These are phyloP conservation scores for Botrytis porri DNA, from an alignment of 2,329 filamentous ascomycete species.

Conservation along the genomic window DNA sequence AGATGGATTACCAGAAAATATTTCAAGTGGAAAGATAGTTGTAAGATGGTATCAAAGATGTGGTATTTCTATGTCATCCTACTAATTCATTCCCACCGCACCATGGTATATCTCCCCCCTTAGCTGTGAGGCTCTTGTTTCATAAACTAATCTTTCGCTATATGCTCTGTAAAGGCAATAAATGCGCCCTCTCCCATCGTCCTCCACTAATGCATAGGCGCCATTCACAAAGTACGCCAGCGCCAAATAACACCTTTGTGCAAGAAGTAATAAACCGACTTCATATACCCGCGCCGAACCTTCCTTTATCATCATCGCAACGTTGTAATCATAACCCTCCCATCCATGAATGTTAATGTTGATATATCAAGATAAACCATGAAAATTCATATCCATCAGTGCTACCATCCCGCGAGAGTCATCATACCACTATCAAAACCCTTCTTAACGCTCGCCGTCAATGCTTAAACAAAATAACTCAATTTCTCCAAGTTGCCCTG, in stretches of 20 bases:
- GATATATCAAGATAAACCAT: slow-evolving; percentile 23
- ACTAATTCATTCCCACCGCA: slow-evolving; percentile 10
- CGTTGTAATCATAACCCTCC: slow-evolving; percentile 34
- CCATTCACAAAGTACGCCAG: slow-evolving; percentile 23
- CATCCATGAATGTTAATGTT: slow-evolving; percentile 25
- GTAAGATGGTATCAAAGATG: slow-evolving; percentile 16
- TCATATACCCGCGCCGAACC: slow-evolving; percentile 26
- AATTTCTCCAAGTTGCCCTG: slow-evolving; percentile 78
- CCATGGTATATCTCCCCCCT: slow-evolving; percentile 13
- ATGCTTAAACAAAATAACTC: slow-evolving; percentile 73
- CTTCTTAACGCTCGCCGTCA: slow-evolving; percentile 29
- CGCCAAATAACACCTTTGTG: slow-evolving; percentile 29
- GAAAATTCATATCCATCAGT: slow-evolving; percentile 15
- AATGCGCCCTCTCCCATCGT: slow-evolving; percentile 22
- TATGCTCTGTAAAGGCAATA: slow-evolving; percentile 13
- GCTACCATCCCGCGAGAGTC: neutral
- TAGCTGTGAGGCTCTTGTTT: slow-evolving; percentile 13
- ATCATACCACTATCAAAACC: neutral
- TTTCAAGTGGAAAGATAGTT: neutral
- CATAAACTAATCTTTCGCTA: slow-evolving; percentile 15
- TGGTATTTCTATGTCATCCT: slow-evolving; percentile 18
- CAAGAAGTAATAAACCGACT: slow-evolving; percentile 21
- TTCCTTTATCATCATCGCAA: slow-evolving; percentile 34
- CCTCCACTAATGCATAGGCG: slow-evolving; percentile 23
- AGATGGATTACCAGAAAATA: slow-evolving; percentile 1